Percentiles rank a stretch among this genome's conserved stretches.
These are phyloP conservation scores for Verticillium albo-atrum DNA, from an alignment of 2,329 filamentous ascomycete species.

Conservation along the genomic window DNA sequence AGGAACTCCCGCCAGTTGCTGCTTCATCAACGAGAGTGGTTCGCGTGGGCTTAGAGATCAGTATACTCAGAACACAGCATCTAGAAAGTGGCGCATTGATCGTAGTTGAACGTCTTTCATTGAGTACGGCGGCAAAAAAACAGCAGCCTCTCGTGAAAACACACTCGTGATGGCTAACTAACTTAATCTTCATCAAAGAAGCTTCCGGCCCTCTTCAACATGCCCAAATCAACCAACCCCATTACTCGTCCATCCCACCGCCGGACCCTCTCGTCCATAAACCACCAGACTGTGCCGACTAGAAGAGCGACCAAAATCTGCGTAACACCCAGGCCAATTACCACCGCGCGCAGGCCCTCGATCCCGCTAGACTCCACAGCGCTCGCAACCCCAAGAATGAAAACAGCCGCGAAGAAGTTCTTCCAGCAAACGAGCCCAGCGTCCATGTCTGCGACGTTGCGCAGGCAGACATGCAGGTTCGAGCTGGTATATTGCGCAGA, in stretches of 20 bases:
- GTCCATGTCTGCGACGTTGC: slow-evolving; percentile 45
- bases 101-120: neutral
- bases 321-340: slow-evolving; percentile 35
- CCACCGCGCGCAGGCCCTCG: slow-evolving; percentile 30
- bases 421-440: slow-evolving; percentile 36
- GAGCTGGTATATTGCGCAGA: slow-evolving; percentile 45
- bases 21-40: neutral
- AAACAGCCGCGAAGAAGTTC: slow-evolving; percentile 34
- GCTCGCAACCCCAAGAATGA: slow-evolving; percentile 36
- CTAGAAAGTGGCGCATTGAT: neutral
- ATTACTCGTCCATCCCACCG: slow-evolving; percentile 41
- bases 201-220: slow-evolving; percentile 36
- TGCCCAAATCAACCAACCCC: slow-evolving; percentile 39
- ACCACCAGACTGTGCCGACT: slow-evolving; percentile 33
- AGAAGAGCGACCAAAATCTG: slow-evolving; percentile 33
- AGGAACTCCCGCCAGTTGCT: neutral
- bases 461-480: slow-evolving; percentile 38
- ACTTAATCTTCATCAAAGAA: slow-evolving; percentile 39
- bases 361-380: slow-evolving; percentile 17
- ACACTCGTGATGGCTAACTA: neutral
- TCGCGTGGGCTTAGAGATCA: too few species aligned
- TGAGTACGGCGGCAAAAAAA: neutral
- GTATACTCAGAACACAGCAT: neutral
- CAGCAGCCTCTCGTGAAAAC: neutral
- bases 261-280: slow-evolving; percentile 35